Conservation (phyloP, 306 rosid species). For the Vigna trinervia region DNA sequence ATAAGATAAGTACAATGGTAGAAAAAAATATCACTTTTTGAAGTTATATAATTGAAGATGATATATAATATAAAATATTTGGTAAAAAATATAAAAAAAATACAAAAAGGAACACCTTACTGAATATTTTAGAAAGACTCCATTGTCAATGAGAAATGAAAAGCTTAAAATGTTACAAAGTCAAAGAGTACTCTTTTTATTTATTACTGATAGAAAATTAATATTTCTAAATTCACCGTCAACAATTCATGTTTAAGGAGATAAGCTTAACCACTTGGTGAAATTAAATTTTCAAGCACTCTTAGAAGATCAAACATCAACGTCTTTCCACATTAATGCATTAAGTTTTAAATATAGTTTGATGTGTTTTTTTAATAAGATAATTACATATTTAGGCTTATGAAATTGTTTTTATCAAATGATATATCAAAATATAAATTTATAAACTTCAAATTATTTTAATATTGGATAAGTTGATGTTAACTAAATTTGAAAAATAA, state of each 20-base stretch:
- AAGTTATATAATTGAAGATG: neutral
- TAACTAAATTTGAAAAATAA: no score
- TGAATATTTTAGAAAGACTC: neutral
- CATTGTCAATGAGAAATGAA: neutral
- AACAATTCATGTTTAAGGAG: neutral
- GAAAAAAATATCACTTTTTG: neutral
- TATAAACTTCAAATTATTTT: no score
- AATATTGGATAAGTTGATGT: no score
- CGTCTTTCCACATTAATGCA: neutral
- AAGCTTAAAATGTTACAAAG: neutral
- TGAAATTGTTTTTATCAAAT: no score
- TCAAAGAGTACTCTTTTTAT: slow-evolving; percentile 4
- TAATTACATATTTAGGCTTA: no score
- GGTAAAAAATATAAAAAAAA: neutral
- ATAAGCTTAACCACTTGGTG: neutral
- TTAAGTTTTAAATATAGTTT: no score
- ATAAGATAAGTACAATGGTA: no score
- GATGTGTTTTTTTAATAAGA: no score
- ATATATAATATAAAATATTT: neutral
- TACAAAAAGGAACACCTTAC: neutral
- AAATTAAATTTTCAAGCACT: neutral
- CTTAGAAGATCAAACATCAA: neutral
- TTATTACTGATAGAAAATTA: neutral
- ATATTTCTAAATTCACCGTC: neutral
- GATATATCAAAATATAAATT: no score